Conservation (phyloP, 1,284 basidiomycete species). For the Puccinia polysora region DNA sequence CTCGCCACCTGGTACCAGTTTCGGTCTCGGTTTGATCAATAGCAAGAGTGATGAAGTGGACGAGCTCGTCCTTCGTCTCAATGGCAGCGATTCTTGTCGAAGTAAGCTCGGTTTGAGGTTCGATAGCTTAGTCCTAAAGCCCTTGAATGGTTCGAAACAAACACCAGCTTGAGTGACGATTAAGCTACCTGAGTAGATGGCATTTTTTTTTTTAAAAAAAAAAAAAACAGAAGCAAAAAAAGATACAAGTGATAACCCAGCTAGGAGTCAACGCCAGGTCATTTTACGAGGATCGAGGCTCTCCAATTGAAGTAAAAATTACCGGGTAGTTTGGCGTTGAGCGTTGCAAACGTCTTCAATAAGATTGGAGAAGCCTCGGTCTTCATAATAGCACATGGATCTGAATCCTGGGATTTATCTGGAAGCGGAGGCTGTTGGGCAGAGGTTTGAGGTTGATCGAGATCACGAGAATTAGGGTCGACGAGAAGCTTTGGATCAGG, state of each 20-base stretch:
- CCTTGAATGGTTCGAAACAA: conserved; percentile 39
- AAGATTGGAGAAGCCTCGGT: background rate
- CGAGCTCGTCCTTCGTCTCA: background rate
- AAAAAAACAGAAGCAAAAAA: background rate
- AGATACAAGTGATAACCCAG: background rate
- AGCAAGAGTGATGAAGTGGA: background rate
- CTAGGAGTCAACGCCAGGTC: background rate
- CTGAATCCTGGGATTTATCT: background rate
- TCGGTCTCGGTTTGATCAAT: background rate
- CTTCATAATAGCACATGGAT: background rate
- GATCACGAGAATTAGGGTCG: too few relatives aligned
- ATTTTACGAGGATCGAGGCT: background rate
- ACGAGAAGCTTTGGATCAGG: too few relatives aligned
- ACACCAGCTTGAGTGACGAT: conserved; percentile 5
- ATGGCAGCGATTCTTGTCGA: too few relatives aligned
- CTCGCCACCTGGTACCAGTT: background rate
- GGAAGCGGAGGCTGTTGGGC: background rate
- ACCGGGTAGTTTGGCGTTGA: conserved; percentile 37
- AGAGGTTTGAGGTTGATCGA: too few relatives aligned
- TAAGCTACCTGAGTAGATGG: conserved; percentile 35
- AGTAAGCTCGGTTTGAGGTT: conserved; percentile 18
- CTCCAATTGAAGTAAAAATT: conserved; percentile 12
- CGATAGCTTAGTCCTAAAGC: conserved; percentile 17
- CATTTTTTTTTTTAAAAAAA: background rate
- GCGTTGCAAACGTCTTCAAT: conserved; percentile 28